Percentiles rank a stretch among this genome's conserved stretches.
phyloP scores from a whole-genome alignment of 257 asterid genomes.

The Buddleja alternifolia region DNA sequence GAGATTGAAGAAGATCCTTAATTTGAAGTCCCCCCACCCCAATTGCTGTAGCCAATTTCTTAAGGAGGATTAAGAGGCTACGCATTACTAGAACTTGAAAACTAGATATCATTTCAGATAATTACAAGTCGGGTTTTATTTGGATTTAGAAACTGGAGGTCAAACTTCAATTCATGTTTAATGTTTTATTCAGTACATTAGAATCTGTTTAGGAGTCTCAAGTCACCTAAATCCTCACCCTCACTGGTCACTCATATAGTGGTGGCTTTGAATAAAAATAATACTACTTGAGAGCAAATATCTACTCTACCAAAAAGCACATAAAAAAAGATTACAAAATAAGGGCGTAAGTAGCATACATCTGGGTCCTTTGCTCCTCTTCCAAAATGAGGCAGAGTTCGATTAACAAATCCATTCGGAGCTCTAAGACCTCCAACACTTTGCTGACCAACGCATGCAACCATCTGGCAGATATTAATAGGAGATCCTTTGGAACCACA shows the following conservation, averaged over 20 bases:
- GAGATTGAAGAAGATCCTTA: neutral
- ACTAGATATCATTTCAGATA: neutral
- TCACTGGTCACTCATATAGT: neutral
- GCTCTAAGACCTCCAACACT: constrained; percentile 95
- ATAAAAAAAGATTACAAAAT: constrained; percentile 13
- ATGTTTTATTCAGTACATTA: neutral
- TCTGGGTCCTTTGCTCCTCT: constrained; percentile 81
- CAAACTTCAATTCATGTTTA: neutral
- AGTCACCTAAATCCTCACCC: constrained; percentile 1
- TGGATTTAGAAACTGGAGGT: neutral
- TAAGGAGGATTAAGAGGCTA: neutral
- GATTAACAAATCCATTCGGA: constrained; percentile 92
- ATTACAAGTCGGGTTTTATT: neutral
- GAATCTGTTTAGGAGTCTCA: neutral
- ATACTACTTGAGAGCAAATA: neutral
- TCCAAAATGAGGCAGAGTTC: constrained; percentile 94
- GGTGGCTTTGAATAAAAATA: neutral
- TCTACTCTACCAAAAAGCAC: constrained; percentile 17
- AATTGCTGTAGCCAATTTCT: neutral
- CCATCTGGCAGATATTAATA: constrained; percentile 95
- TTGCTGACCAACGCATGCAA: constrained; percentile 98
- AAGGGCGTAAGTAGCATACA: constrained; percentile 47
- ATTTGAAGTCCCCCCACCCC: neutral
- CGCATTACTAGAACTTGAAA: neutral
- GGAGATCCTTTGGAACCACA: constrained; percentile 99